phyloP scores from a whole-genome alignment of 2,329 filamentous ascomycete species.

The Xylaria polymorpha region DNA sequence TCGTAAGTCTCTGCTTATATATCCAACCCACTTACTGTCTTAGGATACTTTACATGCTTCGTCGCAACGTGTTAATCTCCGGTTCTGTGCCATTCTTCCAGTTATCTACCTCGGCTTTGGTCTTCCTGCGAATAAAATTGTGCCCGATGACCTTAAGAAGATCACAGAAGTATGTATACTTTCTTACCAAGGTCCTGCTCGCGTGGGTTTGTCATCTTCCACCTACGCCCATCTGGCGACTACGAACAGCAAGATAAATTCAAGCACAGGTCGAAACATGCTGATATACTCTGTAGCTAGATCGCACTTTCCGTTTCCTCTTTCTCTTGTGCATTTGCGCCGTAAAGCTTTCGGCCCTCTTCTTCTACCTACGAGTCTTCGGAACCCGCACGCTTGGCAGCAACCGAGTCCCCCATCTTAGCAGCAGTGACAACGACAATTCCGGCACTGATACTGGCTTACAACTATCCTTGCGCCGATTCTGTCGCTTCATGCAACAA shows the following conservation, averaged over 20 bases:
- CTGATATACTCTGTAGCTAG: constrained; percentile 40
- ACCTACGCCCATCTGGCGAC: background rate
- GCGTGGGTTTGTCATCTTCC: background rate
- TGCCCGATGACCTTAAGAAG: background rate
- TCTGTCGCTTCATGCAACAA: background rate
- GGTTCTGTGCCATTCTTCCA: background rate
- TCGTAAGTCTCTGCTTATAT: constrained; percentile 18
- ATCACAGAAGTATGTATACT: constrained; percentile 5
- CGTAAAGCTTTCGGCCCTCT: constrained; percentile 52
- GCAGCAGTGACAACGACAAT: background rate
- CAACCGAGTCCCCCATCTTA: constrained; percentile 21
- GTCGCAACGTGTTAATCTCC: background rate
- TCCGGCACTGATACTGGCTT: background rate
- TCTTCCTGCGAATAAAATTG: constrained; percentile 11
- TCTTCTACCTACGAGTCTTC: constrained; percentile 52
- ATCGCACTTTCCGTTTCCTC: constrained; percentile 49
- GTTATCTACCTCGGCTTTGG: constrained; percentile 30
- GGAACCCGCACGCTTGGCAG: constrained; percentile 22
- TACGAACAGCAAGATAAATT: background rate
- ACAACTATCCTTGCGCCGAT: background rate
- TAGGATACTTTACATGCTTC: background rate
- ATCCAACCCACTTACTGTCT: background rate
- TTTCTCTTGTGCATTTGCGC: constrained; percentile 50
- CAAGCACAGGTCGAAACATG: background rate
- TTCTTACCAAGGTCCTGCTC: background rate